A percentile compares a stretch with the other conserved stretches of the same genome.
phyloP scores from a whole-genome alignment of 164 flowering plant genomes.

The Aristolochia contorta region DNA sequence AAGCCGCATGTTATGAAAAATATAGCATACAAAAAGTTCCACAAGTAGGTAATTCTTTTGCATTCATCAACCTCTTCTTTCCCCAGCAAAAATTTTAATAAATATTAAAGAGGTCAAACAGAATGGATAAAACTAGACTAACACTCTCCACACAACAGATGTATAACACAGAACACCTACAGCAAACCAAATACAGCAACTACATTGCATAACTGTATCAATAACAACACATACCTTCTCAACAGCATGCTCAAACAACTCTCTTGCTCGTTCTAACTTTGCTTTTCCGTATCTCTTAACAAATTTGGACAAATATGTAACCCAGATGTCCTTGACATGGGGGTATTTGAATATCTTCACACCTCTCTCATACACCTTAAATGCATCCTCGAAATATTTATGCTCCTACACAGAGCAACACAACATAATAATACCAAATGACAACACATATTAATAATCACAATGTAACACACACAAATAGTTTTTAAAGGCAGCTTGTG shows the following conservation, averaged over 20 bases:
- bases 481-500: too few species aligned
- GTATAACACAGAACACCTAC: too few species aligned
- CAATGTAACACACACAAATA: background rate
- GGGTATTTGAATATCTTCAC: slow-evolving; percentile 95
- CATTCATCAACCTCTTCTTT: too few species aligned
- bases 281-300: slow-evolving; percentile 82
- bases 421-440: background rate
- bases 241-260: slow-evolving; percentile 87
- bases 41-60: too few species aligned
- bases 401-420: slow-evolving; percentile 48
- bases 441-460: background rate
- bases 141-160: too few species aligned
- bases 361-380: slow-evolving; percentile 93
- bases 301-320: slow-evolving; percentile 87
- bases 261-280: slow-evolving; percentile 86
- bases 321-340: slow-evolving; percentile 95
- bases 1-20: too few species aligned
- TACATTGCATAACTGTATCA: too few species aligned
- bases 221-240: slow-evolving; percentile 38
- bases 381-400: slow-evolving; percentile 92
- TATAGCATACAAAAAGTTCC: too few species aligned
- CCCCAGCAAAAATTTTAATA: too few species aligned
- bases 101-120: too few species aligned
- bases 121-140: too few species aligned
- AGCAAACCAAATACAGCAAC: too few species aligned